Evolutionary conservation across 805 yeast species (phyloP), one percentile per base, ranked within the genome.

Genomic region (Starmerella powellii): DNA sequence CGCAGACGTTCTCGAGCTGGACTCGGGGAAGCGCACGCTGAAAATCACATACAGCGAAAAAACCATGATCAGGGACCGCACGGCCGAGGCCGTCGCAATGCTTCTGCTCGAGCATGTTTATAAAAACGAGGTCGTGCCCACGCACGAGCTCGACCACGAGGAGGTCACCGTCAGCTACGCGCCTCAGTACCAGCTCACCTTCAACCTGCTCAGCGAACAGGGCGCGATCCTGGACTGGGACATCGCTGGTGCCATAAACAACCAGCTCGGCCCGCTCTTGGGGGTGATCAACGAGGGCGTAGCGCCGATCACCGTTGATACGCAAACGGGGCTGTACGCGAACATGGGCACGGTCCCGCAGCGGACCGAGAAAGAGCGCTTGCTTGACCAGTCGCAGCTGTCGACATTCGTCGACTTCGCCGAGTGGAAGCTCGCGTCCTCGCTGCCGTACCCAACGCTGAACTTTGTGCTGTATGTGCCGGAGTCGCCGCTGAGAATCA

Each of bases 401-500:
- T 71, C 93, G 2, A 80, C 87, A 12, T 74, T 83, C 49, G 72
- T 87, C 46, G 91, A 88, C 60, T 76, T 75, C 51, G 86, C 91
- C 2, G 94, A 82, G 50, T 81, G 94, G 94, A 79, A 79, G 42
- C 67, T 80, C 48, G 60, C 74, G 2, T 64, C 70, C 34, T 65
- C 66, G 51, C 74, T 72, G 51, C 63, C 74, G 1, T 72, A 76
- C 47, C 86, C 91, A 30, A 69, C 74, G 0, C 70, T 83, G 47
- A 83, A 86, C 59, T 76, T 88, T 54, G 66, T 82, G 16, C 61
- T 79, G 1, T 83, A 77, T 53, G 70, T 77, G 40, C 86, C 93
- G 2, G 64, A 70, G 4, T 59, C 65, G 44, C 84, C 75, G 18
- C 65, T 75, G 53, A 51, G 46, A 4, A 72, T 80, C 37, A 71